Conservation (phyloP, 2,329 filamentous ascomycete species). For the Fusarium nurragi region DNA sequence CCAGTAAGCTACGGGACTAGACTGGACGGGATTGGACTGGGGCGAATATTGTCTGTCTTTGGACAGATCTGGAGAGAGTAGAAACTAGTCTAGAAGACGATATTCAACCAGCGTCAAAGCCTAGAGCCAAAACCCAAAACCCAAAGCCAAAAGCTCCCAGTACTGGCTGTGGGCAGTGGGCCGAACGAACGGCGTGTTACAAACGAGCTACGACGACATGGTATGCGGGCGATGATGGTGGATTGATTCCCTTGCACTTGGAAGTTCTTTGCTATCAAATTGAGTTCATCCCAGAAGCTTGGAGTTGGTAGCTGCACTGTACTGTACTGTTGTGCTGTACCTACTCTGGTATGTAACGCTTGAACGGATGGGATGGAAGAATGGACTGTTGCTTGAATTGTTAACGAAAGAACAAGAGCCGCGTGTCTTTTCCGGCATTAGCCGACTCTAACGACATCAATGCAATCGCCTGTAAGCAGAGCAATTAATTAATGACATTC, state of each 20-base stretch:
- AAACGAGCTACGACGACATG: constrained; percentile 12
- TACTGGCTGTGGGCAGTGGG: constrained; percentile 21
- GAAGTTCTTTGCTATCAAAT: constrained; percentile 2
- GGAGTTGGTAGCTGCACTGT: background rate
- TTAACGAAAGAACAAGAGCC: constrained; percentile 13
- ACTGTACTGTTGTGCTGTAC: background rate
- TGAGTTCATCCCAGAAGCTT: background rate
- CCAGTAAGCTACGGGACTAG: constrained; percentile 8
- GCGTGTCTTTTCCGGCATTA: constrained; percentile 21
- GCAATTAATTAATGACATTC: constrained; percentile 19
- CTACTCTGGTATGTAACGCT: constrained; percentile 3
- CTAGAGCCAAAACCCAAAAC: background rate
- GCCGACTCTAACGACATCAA: constrained; percentile 25
- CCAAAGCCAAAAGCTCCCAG: background rate
- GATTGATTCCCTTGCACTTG: constrained; percentile 8
- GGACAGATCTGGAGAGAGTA: constrained; percentile 1
- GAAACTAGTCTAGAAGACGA: constrained; percentile 4
- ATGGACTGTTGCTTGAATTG: constrained; percentile 25
- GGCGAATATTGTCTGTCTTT: constrained; percentile 4
- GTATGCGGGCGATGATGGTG: constrained; percentile 9
- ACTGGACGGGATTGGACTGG: constrained; percentile 7
- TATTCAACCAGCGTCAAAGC: constrained; percentile 6
- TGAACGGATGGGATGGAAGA: constrained; percentile 16
- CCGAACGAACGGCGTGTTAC: constrained; percentile 31
- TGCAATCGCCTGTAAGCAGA: constrained; percentile 23